phyloP scores from a whole-genome alignment of 495 filamentous ascomycete genomes.

The Penicillium salamii region DNA sequence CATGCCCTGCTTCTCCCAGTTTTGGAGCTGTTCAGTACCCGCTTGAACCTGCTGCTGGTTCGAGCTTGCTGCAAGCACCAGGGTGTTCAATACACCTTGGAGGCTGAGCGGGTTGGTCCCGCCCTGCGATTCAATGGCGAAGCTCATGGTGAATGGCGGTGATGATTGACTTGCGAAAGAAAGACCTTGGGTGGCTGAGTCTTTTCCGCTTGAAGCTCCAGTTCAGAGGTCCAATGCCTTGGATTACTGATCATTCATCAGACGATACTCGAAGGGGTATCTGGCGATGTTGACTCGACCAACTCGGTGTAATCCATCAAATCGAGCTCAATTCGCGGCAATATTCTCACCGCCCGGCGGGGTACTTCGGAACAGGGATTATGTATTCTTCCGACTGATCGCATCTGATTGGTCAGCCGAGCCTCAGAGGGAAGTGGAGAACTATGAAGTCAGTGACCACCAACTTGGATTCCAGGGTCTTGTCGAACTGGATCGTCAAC shows the following conservation, averaged over 20 bases:
- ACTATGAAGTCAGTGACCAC: slow-evolving; percentile 21
- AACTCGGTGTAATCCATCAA: too few species aligned
- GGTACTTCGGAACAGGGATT: not conserved
- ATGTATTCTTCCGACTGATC: not conserved
- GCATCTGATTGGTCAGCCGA: not conserved
- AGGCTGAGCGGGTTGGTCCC: slow-evolving; percentile 61
- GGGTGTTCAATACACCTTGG: slow-evolving; percentile 66
- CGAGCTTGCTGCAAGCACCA: slow-evolving; percentile 70
- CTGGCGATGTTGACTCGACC: not conserved
- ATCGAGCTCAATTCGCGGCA: not conserved
- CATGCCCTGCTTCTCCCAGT: slow-evolving; percentile 75
- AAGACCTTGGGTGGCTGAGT: not conserved
- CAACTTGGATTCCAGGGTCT: not conserved
- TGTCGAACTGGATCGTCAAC: slow-evolving; percentile 4
- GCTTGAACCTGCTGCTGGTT: slow-evolving; percentile 73
- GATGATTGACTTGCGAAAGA: slow-evolving; percentile 3
- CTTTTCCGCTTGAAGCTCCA: not conserved
- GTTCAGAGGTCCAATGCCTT: not conserved
- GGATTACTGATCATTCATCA: not conserved
- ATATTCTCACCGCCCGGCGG: not conserved
- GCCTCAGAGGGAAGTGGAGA: slow-evolving; percentile 4
- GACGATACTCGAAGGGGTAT: not conserved
- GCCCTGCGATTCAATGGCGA: slow-evolving; percentile 53
- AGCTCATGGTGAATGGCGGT: slow-evolving; percentile 33
- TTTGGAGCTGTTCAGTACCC: slow-evolving; percentile 75